Base-by-base conservation (phyloP, 352 stramenopile species). In the Globisporangium mamillatum region DNA sequence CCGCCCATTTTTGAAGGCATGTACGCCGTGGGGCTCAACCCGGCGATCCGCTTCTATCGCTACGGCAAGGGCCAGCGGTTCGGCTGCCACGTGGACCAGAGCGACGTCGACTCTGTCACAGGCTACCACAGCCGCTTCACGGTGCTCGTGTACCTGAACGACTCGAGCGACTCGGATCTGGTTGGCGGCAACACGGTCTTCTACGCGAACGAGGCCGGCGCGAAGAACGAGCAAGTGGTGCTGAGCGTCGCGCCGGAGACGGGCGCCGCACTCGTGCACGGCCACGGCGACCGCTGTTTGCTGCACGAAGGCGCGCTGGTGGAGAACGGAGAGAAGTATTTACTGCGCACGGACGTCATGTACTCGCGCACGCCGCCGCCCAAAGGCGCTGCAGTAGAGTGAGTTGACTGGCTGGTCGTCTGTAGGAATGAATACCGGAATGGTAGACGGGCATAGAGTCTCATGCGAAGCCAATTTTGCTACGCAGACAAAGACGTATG, bases 61-160 rank as follows among this genome's bases (percentile, higher is more conserved):
- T 94, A 94, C 72, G 71, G 71, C 53, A 68, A 67, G 5, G 84
- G 84, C 16, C 86, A 94, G 75, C 72, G 80, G 6, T 94, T 94
- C 69, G 86, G 84, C 41, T 93, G 84, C 57, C 84, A 93, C 63
- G 84, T 94, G n/a, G 86, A 94, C 70, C 83, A 93, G 75, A 94
- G 86, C 74, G 82, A 93, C 69, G 79, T 93, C 61, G 84, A 94
- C 65, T 77, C 79, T 4, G 66, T 84, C 60, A 94, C 86, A 38
- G 76, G 81, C 53, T 81, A 77, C 71, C 77, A 88, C 72, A 94
- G 86, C 60, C 84, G 81, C 74, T 93, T 92, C 71, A 94, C 86
- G 9, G 79, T 93, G 69, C 81, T 93, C 44, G 83, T 94, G 50
- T 94, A 93, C 69, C 77, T 94, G 10, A 94, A 93, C 46, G 86